Percentiles rank a stretch among this genome's conserved stretches.
These are phyloP conservation scores for Smallanthus sonchifolius DNA, from an alignment of 129 eudicot species.

Conservation along the genomic window DNA sequence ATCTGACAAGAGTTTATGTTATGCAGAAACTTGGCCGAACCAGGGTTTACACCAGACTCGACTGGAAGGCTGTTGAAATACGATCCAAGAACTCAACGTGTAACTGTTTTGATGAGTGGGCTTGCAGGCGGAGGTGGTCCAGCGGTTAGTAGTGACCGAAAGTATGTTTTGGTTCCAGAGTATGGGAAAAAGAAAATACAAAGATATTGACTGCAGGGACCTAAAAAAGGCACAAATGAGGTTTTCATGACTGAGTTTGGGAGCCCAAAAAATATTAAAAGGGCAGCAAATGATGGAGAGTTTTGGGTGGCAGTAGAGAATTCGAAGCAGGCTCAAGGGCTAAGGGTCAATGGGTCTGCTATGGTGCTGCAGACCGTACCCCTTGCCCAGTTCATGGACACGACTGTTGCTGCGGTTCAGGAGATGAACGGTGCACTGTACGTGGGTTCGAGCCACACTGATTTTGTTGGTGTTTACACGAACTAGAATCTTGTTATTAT, in stretches of 20 bases:
- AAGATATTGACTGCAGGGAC: slow-evolving; percentile 28
- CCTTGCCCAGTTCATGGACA: slow-evolving; percentile 8
- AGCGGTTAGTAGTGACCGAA: slow-evolving; percentile 14
- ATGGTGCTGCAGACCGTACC: slow-evolving; percentile 12
- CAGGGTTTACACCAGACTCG: slow-evolving; percentile 26
- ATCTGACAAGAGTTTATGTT: not conserved
- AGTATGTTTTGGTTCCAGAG: slow-evolving; percentile 26
- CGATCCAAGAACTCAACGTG: slow-evolving; percentile 19
- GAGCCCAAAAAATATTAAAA: slow-evolving; percentile 18
- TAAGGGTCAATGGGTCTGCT: slow-evolving; percentile 26
- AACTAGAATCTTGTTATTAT: slow-evolving; percentile 13
- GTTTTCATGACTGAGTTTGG: slow-evolving; percentile 12
- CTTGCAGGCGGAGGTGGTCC: slow-evolving; percentile 27
- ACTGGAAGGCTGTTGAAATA: slow-evolving; percentile 29
- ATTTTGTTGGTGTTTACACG: slow-evolving; percentile 26
- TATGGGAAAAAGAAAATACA: slow-evolving; percentile 7
- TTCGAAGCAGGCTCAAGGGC: slow-evolving; percentile 3
- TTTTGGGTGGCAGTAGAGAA: slow-evolving; percentile 26
- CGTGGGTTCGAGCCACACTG: slow-evolving; percentile 16
- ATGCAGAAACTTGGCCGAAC: slow-evolving; percentile 20
- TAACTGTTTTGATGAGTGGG: slow-evolving; percentile 15
- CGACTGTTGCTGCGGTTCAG: slow-evolving; percentile 17
- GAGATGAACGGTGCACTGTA: slow-evolving; percentile 18
- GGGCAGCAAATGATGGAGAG: slow-evolving; percentile 20
- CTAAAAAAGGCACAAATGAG: slow-evolving; percentile 19